These are phyloP conservation scores for Penicillium frequentans DNA, from an alignment of 2,329 filamentous ascomycete genomes.

Conservation along the genomic window DNA sequence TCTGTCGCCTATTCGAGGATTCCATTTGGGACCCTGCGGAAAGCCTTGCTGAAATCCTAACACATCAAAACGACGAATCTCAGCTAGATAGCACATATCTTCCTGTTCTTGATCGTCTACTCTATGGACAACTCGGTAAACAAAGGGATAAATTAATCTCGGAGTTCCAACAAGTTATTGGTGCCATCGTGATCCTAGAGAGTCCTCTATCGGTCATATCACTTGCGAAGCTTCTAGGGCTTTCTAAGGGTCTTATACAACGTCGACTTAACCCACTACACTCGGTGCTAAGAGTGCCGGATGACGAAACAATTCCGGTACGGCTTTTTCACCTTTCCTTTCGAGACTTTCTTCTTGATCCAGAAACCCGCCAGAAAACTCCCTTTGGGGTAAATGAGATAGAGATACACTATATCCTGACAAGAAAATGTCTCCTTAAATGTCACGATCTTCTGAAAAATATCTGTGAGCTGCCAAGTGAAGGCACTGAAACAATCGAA, in stretches of 20 bases:
- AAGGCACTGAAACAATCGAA: not conserved
- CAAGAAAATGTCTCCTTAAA: not conserved
- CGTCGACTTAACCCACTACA: not conserved
- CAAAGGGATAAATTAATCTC: not conserved
- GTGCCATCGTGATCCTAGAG: not conserved
- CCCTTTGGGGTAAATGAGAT: not conserved
- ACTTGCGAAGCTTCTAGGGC: not conserved
- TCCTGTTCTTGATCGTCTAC: conserved; percentile 11
- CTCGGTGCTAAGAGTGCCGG: not conserved
- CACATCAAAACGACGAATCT: conserved; percentile 1
- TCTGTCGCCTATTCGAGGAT: conserved; percentile 16
- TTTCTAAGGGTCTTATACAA: not conserved
- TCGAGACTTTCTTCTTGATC: conserved; percentile 2
- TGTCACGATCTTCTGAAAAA: not conserved
- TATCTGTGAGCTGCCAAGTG: not conserved
- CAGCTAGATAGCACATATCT: conserved; percentile 21
- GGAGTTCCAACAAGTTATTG: conserved; percentile 10
- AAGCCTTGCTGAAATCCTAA: conserved; percentile 8
- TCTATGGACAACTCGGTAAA: no score
- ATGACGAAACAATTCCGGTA: not conserved
- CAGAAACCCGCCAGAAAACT: not conserved
- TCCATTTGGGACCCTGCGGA: conserved; percentile 9
- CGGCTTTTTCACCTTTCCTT: not conserved
- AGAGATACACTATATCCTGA: not conserved
- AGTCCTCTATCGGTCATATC: not conserved